A percentile compares a stretch with the other conserved stretches of the same genome.
These are phyloP conservation scores for Floccularia luteovirens DNA, from an alignment of 768 basidiomycete genomes.

Conservation along the genomic window DNA sequence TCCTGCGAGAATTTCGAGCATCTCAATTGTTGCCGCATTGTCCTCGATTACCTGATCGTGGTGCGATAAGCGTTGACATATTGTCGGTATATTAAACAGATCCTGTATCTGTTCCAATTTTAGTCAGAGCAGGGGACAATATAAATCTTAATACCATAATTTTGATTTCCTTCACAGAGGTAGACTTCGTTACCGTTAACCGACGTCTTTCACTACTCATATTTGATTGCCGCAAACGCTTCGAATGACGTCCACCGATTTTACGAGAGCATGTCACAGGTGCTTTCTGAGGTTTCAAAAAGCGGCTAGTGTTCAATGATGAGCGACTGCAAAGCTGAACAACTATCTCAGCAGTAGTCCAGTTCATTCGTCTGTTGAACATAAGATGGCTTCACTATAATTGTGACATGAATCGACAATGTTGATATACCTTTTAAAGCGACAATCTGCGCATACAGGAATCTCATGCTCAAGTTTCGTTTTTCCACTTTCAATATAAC, in stretches of 20 bases:
- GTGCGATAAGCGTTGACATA: slow-evolving; percentile 67
- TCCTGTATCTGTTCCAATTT: slow-evolving; percentile 45
- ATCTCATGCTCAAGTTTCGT: slow-evolving; percentile 25
- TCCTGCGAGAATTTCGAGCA: slow-evolving; percentile 43
- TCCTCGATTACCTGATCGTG: slow-evolving; percentile 57
- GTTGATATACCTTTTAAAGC: slow-evolving; percentile 46
- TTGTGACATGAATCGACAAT: no score
- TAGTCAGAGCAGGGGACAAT: neutral
- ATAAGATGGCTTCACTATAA: no score
- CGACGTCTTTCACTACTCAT: slow-evolving; percentile 41
- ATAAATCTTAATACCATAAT: slow-evolving; percentile 42
- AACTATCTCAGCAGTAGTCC: slow-evolving; percentile 54
- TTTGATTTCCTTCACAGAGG: slow-evolving; percentile 75
- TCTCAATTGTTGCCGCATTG: slow-evolving; percentile 48
- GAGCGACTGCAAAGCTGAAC: slow-evolving; percentile 31
- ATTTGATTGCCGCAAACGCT: slow-evolving; percentile 55
- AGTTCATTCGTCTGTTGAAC: slow-evolving; percentile 42
- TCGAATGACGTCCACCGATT: slow-evolving; percentile 53
- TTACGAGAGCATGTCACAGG: slow-evolving; percentile 8
- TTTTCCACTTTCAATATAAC: slow-evolving; percentile 12
- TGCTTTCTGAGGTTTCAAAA: neutral
- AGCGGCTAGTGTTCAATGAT: neutral
- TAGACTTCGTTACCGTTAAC: slow-evolving; percentile 53
- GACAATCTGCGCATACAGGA: slow-evolving; percentile 54
- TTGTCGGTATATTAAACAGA: slow-evolving; percentile 59